These are phyloP conservation scores for Phycomyces blakesleeanus DNA, from an alignment of 192 early-diverging fungal species.

Conservation along the genomic window DNA sequence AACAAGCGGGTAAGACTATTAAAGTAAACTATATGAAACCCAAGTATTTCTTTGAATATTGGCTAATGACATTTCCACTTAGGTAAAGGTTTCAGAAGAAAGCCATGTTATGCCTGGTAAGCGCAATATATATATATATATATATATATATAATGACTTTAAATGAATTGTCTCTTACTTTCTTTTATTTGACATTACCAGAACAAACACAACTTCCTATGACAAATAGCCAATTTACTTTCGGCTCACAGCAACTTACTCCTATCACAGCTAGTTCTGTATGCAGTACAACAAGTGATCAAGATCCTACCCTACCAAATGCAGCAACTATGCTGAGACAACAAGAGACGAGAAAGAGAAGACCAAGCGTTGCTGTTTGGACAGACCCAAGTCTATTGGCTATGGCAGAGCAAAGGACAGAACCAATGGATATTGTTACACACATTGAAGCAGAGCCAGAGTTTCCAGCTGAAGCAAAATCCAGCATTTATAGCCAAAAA, in stretches of 20 bases:
- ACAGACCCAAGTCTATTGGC: slow-evolving; percentile 64
- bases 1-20: not conserved
- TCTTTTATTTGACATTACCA: no score
- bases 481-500: no score
- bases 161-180: no score
- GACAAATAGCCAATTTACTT: no score
- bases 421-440: not conserved
- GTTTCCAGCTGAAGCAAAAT: no score
- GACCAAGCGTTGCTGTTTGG: slow-evolving; percentile 79
- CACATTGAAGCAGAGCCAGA: not conserved
- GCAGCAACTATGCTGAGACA: slow-evolving; percentile 31
- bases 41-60: no score
- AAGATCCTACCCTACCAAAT: slow-evolving; percentile 37
- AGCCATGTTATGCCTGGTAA: not conserved
- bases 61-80: not conserved
- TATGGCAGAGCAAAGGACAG: slow-evolving; percentile 45
- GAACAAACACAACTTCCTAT: no score
- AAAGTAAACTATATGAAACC: no score
- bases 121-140: no score
- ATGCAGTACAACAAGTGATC: slow-evolving; percentile 23
- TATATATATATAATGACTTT: no score
- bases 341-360: slow-evolving; percentile 38
- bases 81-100: not conserved
- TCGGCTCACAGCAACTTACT: not conserved
- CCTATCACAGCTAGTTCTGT: slow-evolving; percentile 17